Base-by-base conservation (phyloP, 2,329 filamentous ascomycete genomes). In the Ophiosphaerella korrae region DNA sequence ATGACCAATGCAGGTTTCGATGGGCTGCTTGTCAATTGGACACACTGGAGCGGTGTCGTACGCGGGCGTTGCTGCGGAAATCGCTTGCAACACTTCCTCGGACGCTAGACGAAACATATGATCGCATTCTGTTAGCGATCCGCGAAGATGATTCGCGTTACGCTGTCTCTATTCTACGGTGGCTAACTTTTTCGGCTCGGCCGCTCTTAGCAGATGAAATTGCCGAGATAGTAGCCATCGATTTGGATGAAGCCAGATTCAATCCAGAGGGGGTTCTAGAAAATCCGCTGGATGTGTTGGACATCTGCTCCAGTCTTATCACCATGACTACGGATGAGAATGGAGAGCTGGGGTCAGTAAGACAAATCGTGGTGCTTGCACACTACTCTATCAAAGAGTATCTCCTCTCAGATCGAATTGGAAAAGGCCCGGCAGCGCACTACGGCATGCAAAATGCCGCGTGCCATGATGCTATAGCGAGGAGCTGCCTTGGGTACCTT, bases 351-450 rank as follows among this genome's bases (percentile, higher is more conserved):
- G 9, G 29, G 37, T 12, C 44, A 32, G 21, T 29, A 8, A n/a
- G 39, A 36, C 46, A 37, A 18, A 47, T 56, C 12, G 34, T 63
- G 18, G 47, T 44, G 37, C 52, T 72, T 6, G 64, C 68, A 32
- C 70, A 73, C 43, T 72, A 67, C 43, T 73, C 69, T 23, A 67
- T 73, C 14, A 60, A 70, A 40, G 70, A 73, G 33, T 73, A 71
- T 33, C 65, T 73, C 18, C 18, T 63, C 1, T 72, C 68, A 38
- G 52, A 60, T n/a, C 62, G 63, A 24, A 64, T 66, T 26, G 37
- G 40, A 14, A 41, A 60, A 58, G 59, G 63, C 7, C 26, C 34
- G 37, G 62, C 62, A 48, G 42, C 39, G 21, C 37, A 38, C 3
- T 71, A 64, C 41, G 50, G 58, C 37, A 63, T 72, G 57, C 53